Base-by-base conservation (phyloP, 2,329 filamentous ascomycete species). In the Lasiodiplodia hormozganensis region DNA sequence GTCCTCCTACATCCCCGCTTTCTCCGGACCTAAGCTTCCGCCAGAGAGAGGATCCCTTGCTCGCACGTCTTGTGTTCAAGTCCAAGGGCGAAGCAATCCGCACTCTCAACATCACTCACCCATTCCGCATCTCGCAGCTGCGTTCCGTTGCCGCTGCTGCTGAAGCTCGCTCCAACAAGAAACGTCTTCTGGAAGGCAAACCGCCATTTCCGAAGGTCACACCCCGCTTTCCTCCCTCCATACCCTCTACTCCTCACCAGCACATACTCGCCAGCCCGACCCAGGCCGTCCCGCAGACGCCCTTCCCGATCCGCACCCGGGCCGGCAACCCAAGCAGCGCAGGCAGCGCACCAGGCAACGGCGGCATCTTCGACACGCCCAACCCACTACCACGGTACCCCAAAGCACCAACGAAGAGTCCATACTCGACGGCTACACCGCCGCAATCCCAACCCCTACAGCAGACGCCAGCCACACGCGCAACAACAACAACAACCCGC, bases 281-380 rank as follows among this genome's bases (percentile, higher is more conserved):
- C 38, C 43, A 23, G 4, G 7, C 21, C 34, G 2, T 43, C 31
- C 47, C 62, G 28, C 36, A 7, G 23, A 65, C 62, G 5, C 62
- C 40, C 21, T 7, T 31, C 51, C 23, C 36, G 18, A 14, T 1
- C 14, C 36, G 40, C 28, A 65, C 36, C 21, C 16, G 25, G 25
- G 54, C 49, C 51, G 10, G 16, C 34, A 56, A 25, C 56, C 57
- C 49, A 49, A 40, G 54, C 60, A 18, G 52, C 43, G 14, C 70
- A 67, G 23, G 28, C 40, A 21, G n/a, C 58, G 6, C 10, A 21
- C n/a, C 18, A 34, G 31, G 31, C 58, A 5, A 11, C 18, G 25
- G 43, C 58, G 43, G 58, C 58, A 52, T 64, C 60, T 36, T 52
- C 60, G 16, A 52, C 72, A 69, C 51, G 43, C 54, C 56, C 38